Conservation (phyloP, 352 stramenopile species). For the Globisporangium cylindrosporum region DNA sequence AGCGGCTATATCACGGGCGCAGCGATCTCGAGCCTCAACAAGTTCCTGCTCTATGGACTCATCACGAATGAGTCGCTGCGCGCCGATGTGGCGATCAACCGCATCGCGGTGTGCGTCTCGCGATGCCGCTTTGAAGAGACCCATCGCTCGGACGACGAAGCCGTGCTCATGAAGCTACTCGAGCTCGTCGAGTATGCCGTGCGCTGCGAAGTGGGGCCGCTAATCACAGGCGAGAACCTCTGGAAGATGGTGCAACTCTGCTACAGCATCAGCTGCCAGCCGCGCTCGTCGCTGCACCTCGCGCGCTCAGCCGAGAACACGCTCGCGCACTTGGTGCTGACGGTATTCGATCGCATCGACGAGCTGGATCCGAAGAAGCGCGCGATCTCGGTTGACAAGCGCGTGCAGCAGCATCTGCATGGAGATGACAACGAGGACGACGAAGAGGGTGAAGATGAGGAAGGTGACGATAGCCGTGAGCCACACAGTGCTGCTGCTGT, state of each 20-base stretch:
- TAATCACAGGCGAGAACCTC: slow-evolving; percentile 91
- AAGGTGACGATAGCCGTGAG: background rate
- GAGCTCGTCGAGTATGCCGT: slow-evolving; percentile 96
- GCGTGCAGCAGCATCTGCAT: background rate
- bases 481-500: background rate
- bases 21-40: slow-evolving; percentile 96
- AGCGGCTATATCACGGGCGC: slow-evolving; percentile 96
- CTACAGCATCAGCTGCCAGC: slow-evolving; percentile 94
- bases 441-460: slow-evolving; percentile 4
- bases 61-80: slow-evolving; percentile 88
- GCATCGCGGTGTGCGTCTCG: slow-evolving; percentile 91
- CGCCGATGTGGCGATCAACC: slow-evolving; percentile 90
- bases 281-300: slow-evolving; percentile 88
- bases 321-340: slow-evolving; percentile 95
- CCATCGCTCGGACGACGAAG: slow-evolving; percentile 89
- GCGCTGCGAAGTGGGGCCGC: slow-evolving; percentile 86
- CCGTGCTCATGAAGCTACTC: slow-evolving; percentile 94
- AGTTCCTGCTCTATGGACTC: slow-evolving; percentile 98
- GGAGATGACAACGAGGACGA: slow-evolving; percentile 1
- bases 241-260: slow-evolving; percentile 96
- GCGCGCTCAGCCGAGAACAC: slow-evolving; percentile 94
- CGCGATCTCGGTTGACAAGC: background rate
- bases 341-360: slow-evolving; percentile 92
- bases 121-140: slow-evolving; percentile 96
- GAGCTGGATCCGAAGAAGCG: slow-evolving; percentile 48